Base-by-base conservation (phyloP, 805 yeast genomes). In the Yarrowia bubula region DNA sequence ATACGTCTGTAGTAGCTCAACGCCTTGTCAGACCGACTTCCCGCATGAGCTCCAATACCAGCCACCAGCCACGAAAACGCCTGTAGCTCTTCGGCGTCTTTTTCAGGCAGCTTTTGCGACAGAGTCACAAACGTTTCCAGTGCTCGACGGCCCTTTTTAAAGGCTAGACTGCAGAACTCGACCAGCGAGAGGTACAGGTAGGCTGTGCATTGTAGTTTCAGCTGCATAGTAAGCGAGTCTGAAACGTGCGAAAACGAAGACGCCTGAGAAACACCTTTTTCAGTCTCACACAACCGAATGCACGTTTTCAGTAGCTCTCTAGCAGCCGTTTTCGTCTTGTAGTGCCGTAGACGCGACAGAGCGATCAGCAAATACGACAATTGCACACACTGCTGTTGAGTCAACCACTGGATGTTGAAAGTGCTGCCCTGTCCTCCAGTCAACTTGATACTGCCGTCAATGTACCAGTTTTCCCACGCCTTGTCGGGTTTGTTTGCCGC, bases 391-490 rank as follows among this genome's bases (percentile, higher is more conserved):
- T 58, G 64, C 10, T 33, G 42, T 10, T 58, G 39, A 4, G 64
- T 58, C 9, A 58, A 42, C 64, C 64, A 58, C 11, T 58, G 64
- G 35, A 58, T 43, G 43, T 44, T 44, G 22, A 58, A 44, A 1
- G 61, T 55, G 51, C 43, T 33, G 10, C 51, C 64, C 13, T 58
- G 50, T 1, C 51, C 64, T 14, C 51, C 50, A 13, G 51, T 58
- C 33, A 58, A 42, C 15, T 33, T 58, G 43, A 58, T 58, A 9
- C 51, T 43, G 13, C 64, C 64, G 35, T 58, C 64, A 18, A 43
- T 32, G 64, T 44, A 43, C 64, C 64, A 58, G 64, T 58, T 58
- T 8, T 58, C 51, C 64, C 64, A 58, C 44, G 37, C 28, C 44
- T 51, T 51, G 60, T 51, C 61, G 6, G 47, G 61, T 15, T 55